Evolutionary conservation across 805 yeast species (phyloP).

Genomic region (Metschnikowia kofuensis): DNA sequence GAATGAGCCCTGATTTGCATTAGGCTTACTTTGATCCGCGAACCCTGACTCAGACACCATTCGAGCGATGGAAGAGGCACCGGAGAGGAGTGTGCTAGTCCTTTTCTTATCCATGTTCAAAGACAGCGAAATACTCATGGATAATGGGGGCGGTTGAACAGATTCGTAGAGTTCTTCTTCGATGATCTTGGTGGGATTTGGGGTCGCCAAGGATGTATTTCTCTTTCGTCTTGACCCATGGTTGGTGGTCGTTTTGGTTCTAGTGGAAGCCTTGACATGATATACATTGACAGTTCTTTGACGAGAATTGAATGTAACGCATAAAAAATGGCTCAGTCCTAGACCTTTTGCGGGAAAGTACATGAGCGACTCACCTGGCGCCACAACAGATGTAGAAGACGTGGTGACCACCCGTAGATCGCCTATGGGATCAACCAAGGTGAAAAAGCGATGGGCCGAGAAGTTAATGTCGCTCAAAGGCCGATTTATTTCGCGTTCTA

Average conservation of each 20-base stretch:
- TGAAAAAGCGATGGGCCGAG: conserved; percentile 45
- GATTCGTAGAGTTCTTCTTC: conserved; percentile 35
- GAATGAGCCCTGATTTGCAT: conserved; percentile 5
- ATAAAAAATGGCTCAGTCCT: conserved; percentile 39
- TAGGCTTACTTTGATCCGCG: conserved; percentile 24
- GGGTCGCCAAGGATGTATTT: conserved; percentile 34
- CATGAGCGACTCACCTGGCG: conserved; percentile 54
- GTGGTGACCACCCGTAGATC: conserved; percentile 73
- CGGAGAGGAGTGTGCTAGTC: conserved; percentile 40
- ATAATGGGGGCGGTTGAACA: conserved; percentile 1
- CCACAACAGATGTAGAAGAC: conserved; percentile 63
- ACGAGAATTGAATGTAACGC: conserved; percentile 53
- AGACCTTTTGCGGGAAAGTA: conserved; percentile 47
- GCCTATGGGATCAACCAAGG: conserved; percentile 70
- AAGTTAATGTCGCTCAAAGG: conserved; percentile 4
- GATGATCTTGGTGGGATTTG: conserved; percentile 40
- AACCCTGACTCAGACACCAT: conserved; percentile 40
- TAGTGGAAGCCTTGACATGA: conserved; percentile 45
- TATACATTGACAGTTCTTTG: conserved; percentile 50
- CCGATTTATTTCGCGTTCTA: conserved; percentile 46
- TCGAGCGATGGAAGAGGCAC: conserved; percentile 44
- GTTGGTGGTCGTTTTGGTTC: conserved; percentile 10
- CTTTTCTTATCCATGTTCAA: conserved; percentile 43
- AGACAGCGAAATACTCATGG: conserved; percentile 16
- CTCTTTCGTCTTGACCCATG: conserved; percentile 20